Conservation (phyloP, 768 basidiomycete species). For the Grammothele lineata region DNA sequence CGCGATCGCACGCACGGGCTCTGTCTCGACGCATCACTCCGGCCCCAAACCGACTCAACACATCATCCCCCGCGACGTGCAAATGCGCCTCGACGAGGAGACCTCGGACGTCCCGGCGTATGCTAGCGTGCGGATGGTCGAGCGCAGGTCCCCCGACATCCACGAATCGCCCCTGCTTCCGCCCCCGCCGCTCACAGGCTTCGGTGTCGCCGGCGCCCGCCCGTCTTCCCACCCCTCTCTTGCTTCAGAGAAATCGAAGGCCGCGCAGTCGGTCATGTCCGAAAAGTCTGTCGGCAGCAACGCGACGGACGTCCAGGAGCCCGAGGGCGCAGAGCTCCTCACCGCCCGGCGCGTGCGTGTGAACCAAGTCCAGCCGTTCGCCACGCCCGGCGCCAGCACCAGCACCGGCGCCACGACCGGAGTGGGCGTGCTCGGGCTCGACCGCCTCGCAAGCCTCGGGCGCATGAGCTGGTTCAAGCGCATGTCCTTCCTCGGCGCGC, state of each 20-base stretch:
- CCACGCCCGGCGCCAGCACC: conserved; percentile 15
- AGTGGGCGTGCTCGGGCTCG: conserved; percentile 36
- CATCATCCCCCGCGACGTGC: conserved; percentile 34
- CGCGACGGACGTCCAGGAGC: conserved; percentile 36
- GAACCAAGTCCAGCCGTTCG: conserved; percentile 24
- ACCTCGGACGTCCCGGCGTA: conserved; percentile 23
- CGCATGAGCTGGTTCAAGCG: conserved; percentile 60
- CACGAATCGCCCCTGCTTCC: conserved; percentile 34
- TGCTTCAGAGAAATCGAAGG: conserved; percentile 11
- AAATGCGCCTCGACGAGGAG: conserved; percentile 33
- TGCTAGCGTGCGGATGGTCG: conserved; percentile 21
- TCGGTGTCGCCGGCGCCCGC: conserved; percentile 15
- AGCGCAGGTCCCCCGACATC: conserved; percentile 19
- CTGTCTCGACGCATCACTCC: conserved; percentile 10
- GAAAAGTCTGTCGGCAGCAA: conserved; percentile 22
- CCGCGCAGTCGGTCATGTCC: conserved; percentile 24
- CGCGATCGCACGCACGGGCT: conserved; percentile 16
- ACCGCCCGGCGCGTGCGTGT: conserved; percentile 46
- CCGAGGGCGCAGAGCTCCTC: conserved; percentile 41
- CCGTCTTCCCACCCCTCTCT: conserved; percentile 7
- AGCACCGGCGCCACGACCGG: conserved; percentile 5
- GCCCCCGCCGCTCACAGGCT: conserved; percentile 32
- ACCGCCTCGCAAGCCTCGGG: conserved; percentile 40
- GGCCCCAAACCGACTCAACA: conserved; percentile 29
- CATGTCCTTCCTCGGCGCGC: conserved; percentile 20